Evolutionary conservation across 768 basidiomycete genomes (phyloP), one percentile per base, ranked within the genome.

Genomic region (Phlegmacium glaucopus): DNA sequence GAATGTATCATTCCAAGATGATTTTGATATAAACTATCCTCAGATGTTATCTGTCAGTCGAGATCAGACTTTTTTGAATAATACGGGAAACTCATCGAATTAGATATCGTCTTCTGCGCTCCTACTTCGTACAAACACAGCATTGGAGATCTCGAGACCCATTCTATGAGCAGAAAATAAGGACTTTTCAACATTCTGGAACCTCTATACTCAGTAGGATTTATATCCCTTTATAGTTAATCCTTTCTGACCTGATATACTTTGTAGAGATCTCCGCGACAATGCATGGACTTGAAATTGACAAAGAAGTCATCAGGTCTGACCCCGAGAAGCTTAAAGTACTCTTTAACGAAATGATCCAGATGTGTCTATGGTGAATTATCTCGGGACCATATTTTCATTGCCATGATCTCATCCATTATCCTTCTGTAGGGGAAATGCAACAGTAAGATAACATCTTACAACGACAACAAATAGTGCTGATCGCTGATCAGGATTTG

Each of bases 331-430:
- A 83, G 49, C 68, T 90, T 13, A 68, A 72, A 27, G 70, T 85
- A 0, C 61, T 93, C 11, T 92, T 91, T 65, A 77, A 75, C 45
- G 87, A 92, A 63, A 92, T 94, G 87, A 72, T 90, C 7, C 89
- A 93, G 59, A 91, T 94, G 80, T 89, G 88, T 65, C 75, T 93
- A 18, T 93, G 91, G 90, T 84, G 46, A 45, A 69, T 53, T n/a
- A 15, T n/a, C n/a, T 49, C 12, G n/a, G 13, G 15, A 16, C 6
- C 13, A 48, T 12, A 15, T 27, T 17, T 16, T 26, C 42, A n/a
- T 7, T 22, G 40, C 48, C 32, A 30, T 39, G n/a, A 7, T 27
- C 29, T 17, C 12, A 29, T 6, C 42, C 41, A 10, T 45, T 39
- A 17, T 16, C 25, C 11, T 2, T 11, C 11, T 51, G 0, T 28